Base-by-base conservation (phyloP, 345 rosid species). In the Schrenkiella parvula region DNA sequence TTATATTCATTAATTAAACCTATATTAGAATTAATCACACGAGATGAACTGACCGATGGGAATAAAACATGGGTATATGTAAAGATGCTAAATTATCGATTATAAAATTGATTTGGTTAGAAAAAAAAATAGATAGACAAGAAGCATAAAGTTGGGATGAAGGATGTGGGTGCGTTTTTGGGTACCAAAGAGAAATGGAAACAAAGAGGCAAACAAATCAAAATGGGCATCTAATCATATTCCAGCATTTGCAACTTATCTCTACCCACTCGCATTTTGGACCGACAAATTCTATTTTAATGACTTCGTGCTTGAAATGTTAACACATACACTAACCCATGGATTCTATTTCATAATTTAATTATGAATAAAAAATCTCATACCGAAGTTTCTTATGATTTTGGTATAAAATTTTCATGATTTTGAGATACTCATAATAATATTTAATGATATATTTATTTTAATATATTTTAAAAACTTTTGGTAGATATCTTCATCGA, bases 191-290 rank as follows among this genome's bases (percentile, higher is more conserved):
- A 51, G 55, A 67, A 48, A 59, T 41, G 23, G 54, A 59, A 66
- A 66, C 46, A 66, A 56, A 37, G 72, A 57, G 66, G 72, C 52
- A 66, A 65, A 67, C 62, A 74, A 67, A 59, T 67, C 39, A 18
- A 67, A 67, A 60, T 66, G 73, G 73, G 73, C 68, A 58, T 66
- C 67, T 74, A 57, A 56, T 66, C 72, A 74, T 29, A 66, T 66
- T 74, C 72, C 78, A 74, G 65, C 58, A 73, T 73, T 73, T 44
- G 4, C 44, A 32, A 54, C 35, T 47, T 4, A 47, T 66, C 60
- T 73, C 60, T 57, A 28, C 29, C 73, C 78, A 74, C 68, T 59
- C 73, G 53, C 39, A 22, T 59, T 43, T 35, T 56, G 29, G 59
- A 56, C 66, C 71, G 38, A 72, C 47, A 12, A 12, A 29, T 64